Base-by-base conservation (phyloP, 805 yeast species). In the Candida golubevii region DNA sequence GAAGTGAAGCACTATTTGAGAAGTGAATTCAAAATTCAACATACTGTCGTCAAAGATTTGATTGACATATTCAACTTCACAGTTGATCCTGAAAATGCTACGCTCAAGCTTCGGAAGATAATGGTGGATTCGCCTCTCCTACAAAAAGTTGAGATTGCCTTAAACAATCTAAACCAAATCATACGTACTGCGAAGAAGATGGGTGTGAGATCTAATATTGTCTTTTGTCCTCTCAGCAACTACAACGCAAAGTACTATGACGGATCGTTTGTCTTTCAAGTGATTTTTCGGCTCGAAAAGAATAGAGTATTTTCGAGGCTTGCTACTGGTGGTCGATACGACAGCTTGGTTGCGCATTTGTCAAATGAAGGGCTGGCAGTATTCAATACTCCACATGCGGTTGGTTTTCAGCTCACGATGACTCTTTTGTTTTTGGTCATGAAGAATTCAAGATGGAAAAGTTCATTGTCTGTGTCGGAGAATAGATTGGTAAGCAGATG, bases 261-360 rank as follows among this genome's bases (percentile, higher is more conserved):
- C 33, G 80, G 82, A 13, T 95, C 95, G 0, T 66, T 90, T 1
- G 88, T 93, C 95, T 93, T 91, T 60, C 95, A 88, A 54, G 88
- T 86, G 0, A 77, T 88, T 1, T 77, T 80, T 50, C 85, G 87
- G 43, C 83, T 80, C 4, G 80, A 73, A 54, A 74, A 55, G 49
- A 72, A 58, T 49, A 60, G 60, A 55, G 68, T 69, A 6, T 71
- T 83, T 29, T 50, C 68, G 0, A 50, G 74, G 34, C 69, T 93
- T 34, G 93, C 93, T 12, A 91, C 93, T 0, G 99, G 99, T 36
- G 99, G 99, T 2, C 71, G 99, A 44, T 93, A 89, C 59, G 98
- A 91, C 56, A 69, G 72, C 15, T 71, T 93, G 51, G 78, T 89
- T 11, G 69, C 79, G 3, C 73, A 82, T 13, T 74, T 88, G 47